Evolutionary conservation across 768 basidiomycete species (phyloP).

Genomic region (Ephemerocybe angulata): DNA sequence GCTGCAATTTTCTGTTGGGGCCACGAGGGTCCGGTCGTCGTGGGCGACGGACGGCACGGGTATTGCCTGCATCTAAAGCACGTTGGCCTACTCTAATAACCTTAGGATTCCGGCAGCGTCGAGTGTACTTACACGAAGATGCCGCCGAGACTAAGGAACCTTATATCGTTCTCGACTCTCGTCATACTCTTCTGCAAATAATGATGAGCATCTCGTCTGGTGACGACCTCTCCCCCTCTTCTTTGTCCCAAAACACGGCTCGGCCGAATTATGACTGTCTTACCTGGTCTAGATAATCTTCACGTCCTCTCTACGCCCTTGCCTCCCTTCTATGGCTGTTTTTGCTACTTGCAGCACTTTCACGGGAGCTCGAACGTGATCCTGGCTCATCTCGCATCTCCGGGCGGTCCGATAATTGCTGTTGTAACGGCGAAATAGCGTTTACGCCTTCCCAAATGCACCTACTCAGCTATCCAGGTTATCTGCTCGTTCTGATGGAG

Average conservation of each 20-base stretch:
- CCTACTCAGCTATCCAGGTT: too few species aligned
- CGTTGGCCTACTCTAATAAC: too few species aligned
- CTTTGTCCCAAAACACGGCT: background rate
- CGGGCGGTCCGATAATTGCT: background rate
- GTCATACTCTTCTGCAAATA: background rate
- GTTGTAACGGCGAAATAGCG: background rate
- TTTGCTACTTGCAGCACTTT: background rate
- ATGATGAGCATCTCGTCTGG: background rate
- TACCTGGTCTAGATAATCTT: background rate
- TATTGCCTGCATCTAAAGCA: too few species aligned
- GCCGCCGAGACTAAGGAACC: too few species aligned
- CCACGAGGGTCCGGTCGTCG: too few species aligned
- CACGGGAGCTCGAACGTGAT: background rate
- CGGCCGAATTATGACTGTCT: background rate
- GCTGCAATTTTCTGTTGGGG: too few species aligned
- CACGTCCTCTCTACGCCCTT: background rate
- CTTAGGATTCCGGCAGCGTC: too few species aligned
- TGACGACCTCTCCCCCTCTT: background rate
- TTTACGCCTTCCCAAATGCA: background rate
- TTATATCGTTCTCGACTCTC: too few species aligned
- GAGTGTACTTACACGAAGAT: too few species aligned
- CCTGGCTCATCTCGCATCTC: background rate
- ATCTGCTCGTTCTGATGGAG: too few species aligned
- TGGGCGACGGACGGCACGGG: too few species aligned
- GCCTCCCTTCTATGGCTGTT: background rate